Evolutionary conservation across 2,329 filamentous ascomycete genomes (phyloP).

Genomic region (Setomelanomma holmii): DNA sequence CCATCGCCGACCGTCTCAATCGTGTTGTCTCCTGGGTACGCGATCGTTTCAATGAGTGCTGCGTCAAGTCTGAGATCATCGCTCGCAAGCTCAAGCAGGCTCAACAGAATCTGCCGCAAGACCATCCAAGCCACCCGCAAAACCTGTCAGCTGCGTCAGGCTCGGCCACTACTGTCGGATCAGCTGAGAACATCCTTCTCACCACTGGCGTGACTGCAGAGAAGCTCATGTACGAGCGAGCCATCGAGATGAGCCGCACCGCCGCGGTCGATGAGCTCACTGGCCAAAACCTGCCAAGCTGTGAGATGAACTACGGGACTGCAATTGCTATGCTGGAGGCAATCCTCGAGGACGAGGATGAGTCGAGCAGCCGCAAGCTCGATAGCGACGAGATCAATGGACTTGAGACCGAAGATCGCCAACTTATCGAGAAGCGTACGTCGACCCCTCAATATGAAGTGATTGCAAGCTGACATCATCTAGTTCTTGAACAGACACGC

Average conservation of each 20-base stretch:
- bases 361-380: slow-evolving; percentile 55
- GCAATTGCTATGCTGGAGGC: slow-evolving; percentile 95
- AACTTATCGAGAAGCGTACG: slow-evolving; percentile 75
- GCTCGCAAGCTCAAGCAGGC: slow-evolving; percentile 85
- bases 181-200: slow-evolving; percentile 79
- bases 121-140: slow-evolving; percentile 84
- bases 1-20: slow-evolving; percentile 77
- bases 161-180: slow-evolving; percentile 65
- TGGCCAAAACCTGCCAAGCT: slow-evolving; percentile 84
- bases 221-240: slow-evolving; percentile 97
- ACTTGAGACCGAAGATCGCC: slow-evolving; percentile 73
- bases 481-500: slow-evolving; percentile 55
- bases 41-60: slow-evolving; percentile 91
- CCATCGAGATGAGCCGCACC: slow-evolving; percentile 92
- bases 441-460: not conserved
- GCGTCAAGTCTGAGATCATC: slow-evolving; percentile 96
- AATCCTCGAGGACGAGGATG: slow-evolving; percentile 83
- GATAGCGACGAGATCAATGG: slow-evolving; percentile 61
- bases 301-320: slow-evolving; percentile 91
- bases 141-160: slow-evolving; percentile 72
- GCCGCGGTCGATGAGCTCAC: slow-evolving; percentile 96
- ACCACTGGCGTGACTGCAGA: slow-evolving; percentile 92
- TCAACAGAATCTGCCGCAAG: slow-evolving; percentile 80
- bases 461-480: slow-evolving; percentile 28
- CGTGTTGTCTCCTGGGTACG: slow-evolving; percentile 96